Evolutionary conservation across 371 early-diverging fungal genomes (phyloP), one percentile per base, ranked within the genome.

Genomic region (Mucor piriformis): DNA sequence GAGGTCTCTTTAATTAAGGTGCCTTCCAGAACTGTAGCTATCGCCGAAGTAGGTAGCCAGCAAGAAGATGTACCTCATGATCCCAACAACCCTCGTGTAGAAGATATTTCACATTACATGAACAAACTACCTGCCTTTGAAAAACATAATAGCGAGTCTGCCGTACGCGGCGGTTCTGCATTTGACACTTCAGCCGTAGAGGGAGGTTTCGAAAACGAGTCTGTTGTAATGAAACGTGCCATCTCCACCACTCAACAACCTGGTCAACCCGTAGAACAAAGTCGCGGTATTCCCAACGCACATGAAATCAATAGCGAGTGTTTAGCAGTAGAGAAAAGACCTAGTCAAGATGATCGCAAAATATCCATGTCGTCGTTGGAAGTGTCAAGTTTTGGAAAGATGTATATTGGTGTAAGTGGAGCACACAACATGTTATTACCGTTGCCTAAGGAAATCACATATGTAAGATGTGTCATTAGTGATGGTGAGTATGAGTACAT

Each of bases 401-500:
- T 74, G 55, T 74, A 71, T 32, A 66, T 74, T 24, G 60, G 61
- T n/a, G 61, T 74, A 0, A 69, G 67, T 42, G 67, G 69, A 1
- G 75, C 70, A 3, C 69, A 70, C 24, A 59, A 69, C 33, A 48
- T 72, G 49, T 25, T 68, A 13, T 25, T 74, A 5, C 75, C 75
- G 0, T 23, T 74, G 12, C 72, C 75, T 3, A 74, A 60, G 21
- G 75, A 74, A 29, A 61, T 67, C 1, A 74, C 75, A 6, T 74
- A 71, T 46, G 75, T 71, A 1, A 66, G 75, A 7, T 71, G 72
- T 40, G 69, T 74, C 4, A 59, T 74, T 37, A 74, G 70, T 21
- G 72, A 74, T 54, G 75, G 75, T 0, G 66, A 69, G 29, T 74
- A 69, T 24, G 75, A 74, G 35, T 70, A 74, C 29, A 65, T 72